These are phyloP conservation scores for Moesziomyces sp. DNA, from an alignment of 1,284 basidiomycete genomes.

Conservation along the genomic window DNA sequence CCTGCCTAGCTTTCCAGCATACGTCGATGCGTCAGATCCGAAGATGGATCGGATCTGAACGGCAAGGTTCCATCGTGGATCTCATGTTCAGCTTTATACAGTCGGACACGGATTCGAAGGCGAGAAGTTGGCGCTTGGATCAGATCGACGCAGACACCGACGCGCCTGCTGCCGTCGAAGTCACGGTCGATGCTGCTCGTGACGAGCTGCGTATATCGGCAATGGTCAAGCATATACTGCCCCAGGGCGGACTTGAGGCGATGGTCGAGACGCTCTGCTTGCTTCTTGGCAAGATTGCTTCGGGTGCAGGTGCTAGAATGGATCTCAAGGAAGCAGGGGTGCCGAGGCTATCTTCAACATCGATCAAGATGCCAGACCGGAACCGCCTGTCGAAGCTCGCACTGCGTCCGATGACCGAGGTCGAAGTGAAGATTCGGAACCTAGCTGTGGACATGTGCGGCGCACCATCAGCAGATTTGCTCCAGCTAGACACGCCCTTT, in stretches of 20 bases:
- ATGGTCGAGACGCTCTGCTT: slow-evolving; percentile 6
- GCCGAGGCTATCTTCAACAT: neutral
- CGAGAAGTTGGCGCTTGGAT: slow-evolving; percentile 4
- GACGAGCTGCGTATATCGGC: slow-evolving; percentile 19
- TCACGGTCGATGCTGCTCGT: neutral
- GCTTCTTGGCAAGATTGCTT: slow-evolving; percentile 8
- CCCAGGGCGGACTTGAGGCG: slow-evolving; percentile 3
- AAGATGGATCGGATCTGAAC: slow-evolving; percentile 9
- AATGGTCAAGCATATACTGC: slow-evolving; percentile 5
- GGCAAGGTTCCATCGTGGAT: slow-evolving; percentile 9
- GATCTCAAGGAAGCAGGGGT: slow-evolving; percentile 1
- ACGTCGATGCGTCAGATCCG: slow-evolving; percentile 20
- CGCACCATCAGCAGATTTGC: slow-evolving; percentile 2
- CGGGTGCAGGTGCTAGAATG: neutral
- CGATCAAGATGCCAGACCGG: neutral
- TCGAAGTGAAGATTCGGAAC: slow-evolving; percentile 7
- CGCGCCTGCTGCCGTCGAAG: slow-evolving; percentile 16
- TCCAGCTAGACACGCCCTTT: slow-evolving; percentile 8
- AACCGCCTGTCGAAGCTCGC: neutral
- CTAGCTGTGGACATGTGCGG: slow-evolving; percentile 7
- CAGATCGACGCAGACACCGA: slow-evolving; percentile 14
- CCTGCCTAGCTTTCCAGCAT: slow-evolving; percentile 13
- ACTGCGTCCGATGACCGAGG: slow-evolving; percentile 4
- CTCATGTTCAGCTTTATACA: slow-evolving; percentile 19
- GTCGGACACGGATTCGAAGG: neutral